Percentiles rank a stretch among this genome's conserved stretches.
phyloP scores from a whole-genome alignment of 768 basidiomycete species.

The Leucocoprinus birnbaumii region DNA sequence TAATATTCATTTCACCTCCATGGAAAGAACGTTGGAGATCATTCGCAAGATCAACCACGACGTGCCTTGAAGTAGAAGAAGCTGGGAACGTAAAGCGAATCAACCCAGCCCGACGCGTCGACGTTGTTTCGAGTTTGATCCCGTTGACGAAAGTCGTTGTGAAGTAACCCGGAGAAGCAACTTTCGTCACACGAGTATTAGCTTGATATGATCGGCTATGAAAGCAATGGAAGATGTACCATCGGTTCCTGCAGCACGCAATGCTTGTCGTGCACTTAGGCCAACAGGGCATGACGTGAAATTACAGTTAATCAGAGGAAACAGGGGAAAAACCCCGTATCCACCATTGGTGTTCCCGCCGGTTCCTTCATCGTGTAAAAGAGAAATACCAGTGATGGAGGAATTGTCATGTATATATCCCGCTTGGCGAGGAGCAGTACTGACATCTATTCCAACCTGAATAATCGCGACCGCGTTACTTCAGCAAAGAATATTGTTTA shows the following conservation, averaged over 20 bases:
- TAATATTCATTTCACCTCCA: constrained; percentile 36
- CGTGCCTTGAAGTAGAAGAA: constrained; percentile 38
- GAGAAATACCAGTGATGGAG: constrained; percentile 40
- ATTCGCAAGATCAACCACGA: constrained; percentile 44
- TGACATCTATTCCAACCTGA: constrained; percentile 52
- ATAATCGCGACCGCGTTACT: too few species aligned
- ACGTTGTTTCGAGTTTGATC: constrained; percentile 54
- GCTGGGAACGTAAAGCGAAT: constrained; percentile 57
- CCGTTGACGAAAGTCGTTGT: constrained; percentile 43
- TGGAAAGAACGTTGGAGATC: constrained; percentile 46
- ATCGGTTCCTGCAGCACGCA: constrained; percentile 42
- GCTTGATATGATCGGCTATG: background rate
- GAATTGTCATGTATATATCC: constrained; percentile 48
- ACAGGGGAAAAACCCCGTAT: constrained; percentile 50
- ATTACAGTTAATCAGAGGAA: constrained; percentile 38
- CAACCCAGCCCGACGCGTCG: constrained; percentile 55
- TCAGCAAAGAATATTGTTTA: background rate
- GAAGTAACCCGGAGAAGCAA: constrained; percentile 46
- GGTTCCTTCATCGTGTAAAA: constrained; percentile 54
- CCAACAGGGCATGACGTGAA: constrained; percentile 42
- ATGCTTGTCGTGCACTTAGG: constrained; percentile 33
- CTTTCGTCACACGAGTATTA: too few species aligned
- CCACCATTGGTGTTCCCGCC: constrained; percentile 50
- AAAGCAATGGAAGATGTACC: constrained; percentile 21
- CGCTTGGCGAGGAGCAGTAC: constrained; percentile 45